Base-by-base conservation (phyloP, 768 basidiomycete species). In the Lactifluus piperatus region DNA sequence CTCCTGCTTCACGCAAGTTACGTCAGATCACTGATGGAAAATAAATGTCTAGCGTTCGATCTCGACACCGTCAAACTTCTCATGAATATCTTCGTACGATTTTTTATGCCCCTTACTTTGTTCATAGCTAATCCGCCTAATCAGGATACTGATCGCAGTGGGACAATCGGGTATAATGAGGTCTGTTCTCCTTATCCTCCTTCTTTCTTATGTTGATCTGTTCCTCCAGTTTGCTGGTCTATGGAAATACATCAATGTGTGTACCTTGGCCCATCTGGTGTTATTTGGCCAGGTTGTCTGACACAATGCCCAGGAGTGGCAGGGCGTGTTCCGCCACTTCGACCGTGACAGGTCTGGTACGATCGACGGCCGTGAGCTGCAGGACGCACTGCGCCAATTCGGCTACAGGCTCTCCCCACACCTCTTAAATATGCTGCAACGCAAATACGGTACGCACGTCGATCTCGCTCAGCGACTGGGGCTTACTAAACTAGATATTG, bases 31-130 rank as follows among this genome's bases (percentile, higher is more conserved):
- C 49, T 44, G 29, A 27, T 24, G 18, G 8, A 48, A 10, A 24
- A 32, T 26, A 32, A 27, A 13, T 54, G 39, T 37, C 8, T 54
- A 89, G 88, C 84, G 5, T 92, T 92, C 67, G 90, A 91, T 72
- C 73, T 88, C 56, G 91, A 91, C 66, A 92, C 91, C 26, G 86
- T 91, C 70, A 91, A 89, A 75, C 77, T 91, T 34, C 75, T 91
- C 62, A 90, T 93, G 85, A 77, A 77, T 26, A 81, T 92, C 62
- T 92, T 93, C 70, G 88, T 88, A 56, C 66, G 84, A 29, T 45
- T 22, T 54, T 24, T n/a, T 13, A 29, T 24, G n/a, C 14, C 39
- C 30, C n/a, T 41, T 2, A 27, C 16, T 30, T 45, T 5, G 18
- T 36, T 3, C n/a, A 10, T n/a, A 14, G 36, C 18, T 29, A 5